These are phyloP conservation scores for Ceratobasidium sp. DNA, from an alignment of 1,284 basidiomycete genomes.

Conservation along the genomic window DNA sequence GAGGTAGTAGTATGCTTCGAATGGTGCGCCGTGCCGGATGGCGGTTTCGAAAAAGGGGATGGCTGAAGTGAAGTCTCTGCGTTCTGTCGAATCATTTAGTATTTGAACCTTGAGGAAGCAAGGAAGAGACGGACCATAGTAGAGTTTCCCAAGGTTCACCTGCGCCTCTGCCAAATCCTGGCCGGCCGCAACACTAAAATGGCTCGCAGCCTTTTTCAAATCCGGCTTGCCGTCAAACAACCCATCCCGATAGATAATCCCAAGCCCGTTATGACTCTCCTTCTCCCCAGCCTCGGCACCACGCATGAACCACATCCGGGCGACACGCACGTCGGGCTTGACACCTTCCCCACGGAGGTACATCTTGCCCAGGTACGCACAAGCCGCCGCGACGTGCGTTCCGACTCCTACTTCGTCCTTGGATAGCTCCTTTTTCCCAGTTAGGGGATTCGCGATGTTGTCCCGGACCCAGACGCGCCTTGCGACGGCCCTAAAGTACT, in stretches of 20 bases:
- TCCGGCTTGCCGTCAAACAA: constrained; percentile 76
- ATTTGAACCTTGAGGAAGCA: constrained; percentile 48
- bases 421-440: constrained; percentile 58
- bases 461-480: constrained; percentile 86
- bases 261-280: constrained; percentile 90
- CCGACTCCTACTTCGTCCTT: constrained; percentile 65
- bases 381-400: constrained; percentile 79
- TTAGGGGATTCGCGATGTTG: constrained; percentile 64
- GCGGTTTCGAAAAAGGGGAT: constrained; percentile 84
- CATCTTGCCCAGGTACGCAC: constrained; percentile 92
- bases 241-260: constrained; percentile 93
- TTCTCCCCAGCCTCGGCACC: constrained; percentile 85
- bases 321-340: constrained; percentile 78
- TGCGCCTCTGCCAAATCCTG: constrained; percentile 91
- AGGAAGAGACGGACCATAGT: constrained; percentile 70
- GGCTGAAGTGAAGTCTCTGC: constrained; percentile 74
- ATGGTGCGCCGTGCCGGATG: constrained; percentile 85
- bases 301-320: constrained; percentile 94
- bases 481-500: constrained; percentile 86
- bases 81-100: constrained; percentile 60
- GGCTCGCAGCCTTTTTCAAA: constrained; percentile 72
- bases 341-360: constrained; percentile 94
- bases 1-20: constrained; percentile 93
- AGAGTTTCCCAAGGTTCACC: constrained; percentile 88
- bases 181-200: constrained; percentile 85